Conservation (phyloP, 169 alveolate species). For the Plasmodium knowlesi region DNA sequence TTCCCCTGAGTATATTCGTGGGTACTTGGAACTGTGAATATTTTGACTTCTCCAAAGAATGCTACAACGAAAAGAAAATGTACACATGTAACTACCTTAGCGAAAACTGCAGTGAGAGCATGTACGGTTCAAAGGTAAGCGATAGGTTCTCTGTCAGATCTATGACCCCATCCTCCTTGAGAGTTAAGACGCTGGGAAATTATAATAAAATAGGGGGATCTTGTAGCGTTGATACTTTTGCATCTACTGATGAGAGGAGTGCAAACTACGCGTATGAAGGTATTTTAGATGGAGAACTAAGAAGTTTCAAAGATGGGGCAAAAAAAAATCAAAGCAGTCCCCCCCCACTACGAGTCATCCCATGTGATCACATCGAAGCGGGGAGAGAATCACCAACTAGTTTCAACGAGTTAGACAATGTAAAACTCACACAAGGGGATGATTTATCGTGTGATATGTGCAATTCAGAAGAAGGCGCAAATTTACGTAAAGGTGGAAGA, state of each 20-base stretch:
- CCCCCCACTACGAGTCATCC: not conserved
- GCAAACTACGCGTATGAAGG: not conserved
- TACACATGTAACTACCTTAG: constrained; percentile 14
- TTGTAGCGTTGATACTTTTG: not conserved
- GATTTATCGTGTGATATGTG: not conserved
- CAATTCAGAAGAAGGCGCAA: not conserved
- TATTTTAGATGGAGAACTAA: not conserved
- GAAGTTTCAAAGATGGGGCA: not conserved
- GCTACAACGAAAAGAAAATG: constrained; percentile 37
- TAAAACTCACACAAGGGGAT: not conserved
- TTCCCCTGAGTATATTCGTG: constrained; percentile 80
- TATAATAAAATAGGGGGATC: not conserved
- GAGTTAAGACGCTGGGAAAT: not conserved
- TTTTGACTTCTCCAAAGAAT: constrained; percentile 71
- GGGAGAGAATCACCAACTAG: not conserved
- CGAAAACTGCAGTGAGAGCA: not conserved
- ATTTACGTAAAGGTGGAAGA: not conserved
- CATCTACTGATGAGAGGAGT: not conserved
- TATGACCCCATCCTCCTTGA: constrained; percentile 22
- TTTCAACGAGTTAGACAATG: not conserved
- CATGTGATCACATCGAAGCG: not conserved
- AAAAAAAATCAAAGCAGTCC: not conserved
- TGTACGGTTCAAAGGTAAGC: constrained; percentile 2
- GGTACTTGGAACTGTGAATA: constrained; percentile 87
- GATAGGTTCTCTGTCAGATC: constrained; percentile 23